Base-by-base conservation (phyloP, 164 flowering plant species). In the Sedum album region DNA sequence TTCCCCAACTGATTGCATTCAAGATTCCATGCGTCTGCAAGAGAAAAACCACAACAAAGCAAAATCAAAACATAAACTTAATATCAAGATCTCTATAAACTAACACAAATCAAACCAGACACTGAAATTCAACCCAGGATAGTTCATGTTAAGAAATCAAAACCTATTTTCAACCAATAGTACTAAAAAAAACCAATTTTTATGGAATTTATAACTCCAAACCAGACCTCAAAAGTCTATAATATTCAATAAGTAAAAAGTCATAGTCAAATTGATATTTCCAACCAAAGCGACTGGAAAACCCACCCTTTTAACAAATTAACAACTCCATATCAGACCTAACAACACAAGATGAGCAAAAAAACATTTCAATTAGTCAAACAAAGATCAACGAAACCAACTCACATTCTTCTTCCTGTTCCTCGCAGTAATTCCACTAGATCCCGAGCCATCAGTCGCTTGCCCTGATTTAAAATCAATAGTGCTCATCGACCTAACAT, bases 391-490 rank as follows among this genome's bases (percentile, higher is more conserved):
- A n/a, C n/a, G n/a, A n/a, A n/a, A n/a, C 3, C 21, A 20, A 31
- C 66, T 63, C 33, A 63, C 66, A 63, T 63, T 63, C 42, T 25
- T 1, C 20, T 53, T 4, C 71, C 71, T n/a, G 46, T 39, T 36
- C 51, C 30, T 39, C 9, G 46, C n/a, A 5, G 18, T 31, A 23
- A 28, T 8, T 23, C 74, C 73, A 13, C 51, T 18, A 0, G 73
- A 20, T 8, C 69, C 41, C 3, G 73, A 71, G 10, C 57, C n/a
- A 0, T 72, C 26, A 9, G 70, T 35, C 2, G 75, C 48, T 18
- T 66, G 64, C 0, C 82, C 86, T 10, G 78, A 48, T 0, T 78
- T 1, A 17, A n/a, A n/a, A n/a, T n/a, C n/a, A n/a, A n/a, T n/a
- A n/a, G n/a, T n/a, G n/a, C n/a, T n/a, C n/a, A n/a, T 10, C 0